Conservation (phyloP, 2,329 filamentous ascomycete species). For the Talaromyces islandicus region DNA sequence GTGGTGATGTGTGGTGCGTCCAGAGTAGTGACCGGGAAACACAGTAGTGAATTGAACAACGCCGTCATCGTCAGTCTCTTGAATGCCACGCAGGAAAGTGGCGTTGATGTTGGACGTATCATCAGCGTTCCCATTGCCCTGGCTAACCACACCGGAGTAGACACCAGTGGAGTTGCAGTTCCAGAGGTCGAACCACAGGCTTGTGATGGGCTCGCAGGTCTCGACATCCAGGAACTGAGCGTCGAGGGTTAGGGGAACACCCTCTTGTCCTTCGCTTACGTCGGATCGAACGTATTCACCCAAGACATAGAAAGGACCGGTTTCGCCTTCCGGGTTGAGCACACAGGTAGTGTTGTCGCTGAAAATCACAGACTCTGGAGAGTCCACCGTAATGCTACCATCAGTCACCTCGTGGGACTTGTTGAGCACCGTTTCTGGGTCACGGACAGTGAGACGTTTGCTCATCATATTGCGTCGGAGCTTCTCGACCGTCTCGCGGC, state of each 20-base stretch:
- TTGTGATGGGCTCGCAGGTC: constrained; percentile 33
- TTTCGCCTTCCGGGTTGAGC: constrained; percentile 45
- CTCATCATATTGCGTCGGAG: constrained; percentile 7
- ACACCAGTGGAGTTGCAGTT: constrained; percentile 28
- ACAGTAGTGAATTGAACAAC: constrained; percentile 36
- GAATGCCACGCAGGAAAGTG: constrained; percentile 40
- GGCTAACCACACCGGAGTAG: constrained; percentile 22
- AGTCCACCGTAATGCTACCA: constrained; percentile 13
- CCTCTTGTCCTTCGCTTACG: constrained; percentile 28
- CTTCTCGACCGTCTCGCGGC: constrained; percentile 14
- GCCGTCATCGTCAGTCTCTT: constrained; percentile 36
- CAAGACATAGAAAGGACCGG: constrained; percentile 41
- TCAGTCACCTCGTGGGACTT: constrained; percentile 32
- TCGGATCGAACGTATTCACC: constrained; percentile 34
- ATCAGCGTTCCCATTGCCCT: constrained; percentile 22
- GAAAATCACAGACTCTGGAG: constrained; percentile 20
- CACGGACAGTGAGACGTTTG: constrained; percentile 21
- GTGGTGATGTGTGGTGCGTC: constrained; percentile 28
- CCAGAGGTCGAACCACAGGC: constrained; percentile 31
- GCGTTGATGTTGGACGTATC: constrained; percentile 28
- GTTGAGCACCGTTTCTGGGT: constrained; percentile 28
- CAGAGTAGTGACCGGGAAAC: constrained; percentile 41
- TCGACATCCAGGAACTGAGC: constrained; percentile 34
- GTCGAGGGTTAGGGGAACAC: constrained; percentile 33
- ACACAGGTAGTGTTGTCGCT: constrained; percentile 34